These are phyloP conservation scores for Knufia fluminis DNA, from an alignment of 2,329 filamentous ascomycete species.

Conservation along the genomic window DNA sequence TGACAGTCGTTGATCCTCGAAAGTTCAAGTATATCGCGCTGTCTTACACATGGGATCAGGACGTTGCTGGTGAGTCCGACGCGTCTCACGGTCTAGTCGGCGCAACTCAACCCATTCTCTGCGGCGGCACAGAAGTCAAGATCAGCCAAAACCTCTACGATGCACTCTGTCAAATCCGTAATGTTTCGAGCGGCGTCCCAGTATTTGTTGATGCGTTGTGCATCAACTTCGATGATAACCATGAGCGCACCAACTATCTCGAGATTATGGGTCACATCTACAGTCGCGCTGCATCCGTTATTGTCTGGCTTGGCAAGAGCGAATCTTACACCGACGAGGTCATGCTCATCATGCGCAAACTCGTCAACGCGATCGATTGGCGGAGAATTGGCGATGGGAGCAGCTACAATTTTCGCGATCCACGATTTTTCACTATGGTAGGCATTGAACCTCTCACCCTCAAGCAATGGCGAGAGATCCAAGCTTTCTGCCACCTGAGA, in stretches of 20 bases:
- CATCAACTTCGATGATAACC: slow-evolving; percentile 13
- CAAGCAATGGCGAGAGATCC: slow-evolving; percentile 6
- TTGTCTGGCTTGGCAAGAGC: slow-evolving; percentile 17
- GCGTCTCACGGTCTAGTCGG: not conserved
- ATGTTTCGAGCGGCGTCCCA: slow-evolving; percentile 5
- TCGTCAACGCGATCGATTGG: slow-evolving; percentile 10
- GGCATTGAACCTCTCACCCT: slow-evolving; percentile 7
- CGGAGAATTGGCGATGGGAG: slow-evolving; percentile 3
- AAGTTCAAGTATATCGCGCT: slow-evolving; percentile 9
- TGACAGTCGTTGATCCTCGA: slow-evolving; percentile 5
- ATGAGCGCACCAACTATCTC: slow-evolving; percentile 10
- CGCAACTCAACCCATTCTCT: not conserved
- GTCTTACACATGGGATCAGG: slow-evolving; percentile 9
- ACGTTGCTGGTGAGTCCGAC: not conserved
- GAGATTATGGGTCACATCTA: slow-evolving; percentile 15
- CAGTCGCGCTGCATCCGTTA: slow-evolving; percentile 11
- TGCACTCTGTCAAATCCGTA: slow-evolving; percentile 5
- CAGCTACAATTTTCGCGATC: slow-evolving; percentile 5
- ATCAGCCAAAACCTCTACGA: slow-evolving; percentile 8
- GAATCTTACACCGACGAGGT: slow-evolving; percentile 6
- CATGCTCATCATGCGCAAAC: slow-evolving; percentile 7
- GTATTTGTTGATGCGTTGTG: slow-evolving; percentile 15
- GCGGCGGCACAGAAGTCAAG: not conserved
- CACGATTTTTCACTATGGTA: not conserved
- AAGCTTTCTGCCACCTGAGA: slow-evolving; percentile 2